Evolutionary conservation across 2,329 filamentous ascomycete species (phyloP), one percentile per base, ranked within the genome.

Genomic region (Fusarium devonianum): DNA sequence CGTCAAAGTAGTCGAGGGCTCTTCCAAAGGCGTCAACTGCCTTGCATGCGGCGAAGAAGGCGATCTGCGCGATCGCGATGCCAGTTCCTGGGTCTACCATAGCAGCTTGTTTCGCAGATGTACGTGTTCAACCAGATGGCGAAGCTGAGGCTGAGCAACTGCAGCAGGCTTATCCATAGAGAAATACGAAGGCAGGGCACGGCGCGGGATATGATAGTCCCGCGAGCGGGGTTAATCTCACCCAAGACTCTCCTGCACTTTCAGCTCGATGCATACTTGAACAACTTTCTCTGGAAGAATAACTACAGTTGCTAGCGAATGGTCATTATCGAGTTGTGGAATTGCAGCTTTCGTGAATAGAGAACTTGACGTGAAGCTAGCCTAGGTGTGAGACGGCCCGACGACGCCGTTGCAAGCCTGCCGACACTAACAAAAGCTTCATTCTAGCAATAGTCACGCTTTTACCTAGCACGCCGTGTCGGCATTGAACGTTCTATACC

Each of bases 11-110:
- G 23, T 29, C n/a, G 23, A 45, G 32, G n/a, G 41, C 41, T 4
- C 18, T 37, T 28, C 13, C 18, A 18, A 45, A 37, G 25, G 33
- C 18, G 33, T 45, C 41, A 11, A 45, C 41, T 7, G 41, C 41
- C 13, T 37, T 37, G 23, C 33, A 37, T 3, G 41, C 41, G 11
- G 32, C 41, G 11, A 37, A 30, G 16, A 37, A 45, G 23, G 41
- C 18, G 14, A 45, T 30, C 6, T 45, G 41, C 5, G 41, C 21
- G 23, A 45, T 37, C 11, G 41, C 32, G 8, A 45, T 29, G 12
- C 21, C 33, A 23, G 41, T 37, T 13, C 41, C 41, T 8, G 41
- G 41, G 14, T 45, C 41, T 22, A 36, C 30, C 41, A 45, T 45
- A 7, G 5, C 7, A 25, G 23, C 23, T 10, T 25, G 23, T 8